These are phyloP conservation scores for Hypoxylon intermedium DNA, from an alignment of 495 filamentous ascomycete species.

Conservation along the genomic window DNA sequence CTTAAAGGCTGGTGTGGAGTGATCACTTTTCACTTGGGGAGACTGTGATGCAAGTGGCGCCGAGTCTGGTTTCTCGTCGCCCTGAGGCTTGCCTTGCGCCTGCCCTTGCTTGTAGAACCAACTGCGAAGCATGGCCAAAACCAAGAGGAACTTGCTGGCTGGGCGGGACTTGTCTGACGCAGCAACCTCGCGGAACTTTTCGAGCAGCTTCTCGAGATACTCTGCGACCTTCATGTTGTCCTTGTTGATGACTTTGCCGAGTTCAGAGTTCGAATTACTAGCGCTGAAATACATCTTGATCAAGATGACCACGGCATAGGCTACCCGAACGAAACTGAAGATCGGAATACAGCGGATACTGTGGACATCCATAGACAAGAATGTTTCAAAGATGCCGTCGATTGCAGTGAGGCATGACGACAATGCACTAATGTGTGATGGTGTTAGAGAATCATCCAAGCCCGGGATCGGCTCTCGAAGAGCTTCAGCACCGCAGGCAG, in stretches of 20 bases:
- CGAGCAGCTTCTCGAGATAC: constrained; percentile 72
- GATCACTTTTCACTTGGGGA: constrained; percentile 1
- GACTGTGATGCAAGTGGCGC: background rate
- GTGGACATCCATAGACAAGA: constrained; percentile 65
- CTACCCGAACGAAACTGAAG: constrained; percentile 76
- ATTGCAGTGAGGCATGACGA: constrained; percentile 73
- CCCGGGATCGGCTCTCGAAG: constrained; percentile 50
- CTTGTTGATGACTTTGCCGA: constrained; percentile 78
- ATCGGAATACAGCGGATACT: constrained; percentile 76
- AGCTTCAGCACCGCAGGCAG: constrained; percentile 53
- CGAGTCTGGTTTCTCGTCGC: constrained; percentile 11
- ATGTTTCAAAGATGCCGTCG: constrained; percentile 75
- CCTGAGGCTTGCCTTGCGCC: constrained; percentile 10
- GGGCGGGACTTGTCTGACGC: constrained; percentile 70
- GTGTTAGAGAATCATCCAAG: constrained; percentile 56
- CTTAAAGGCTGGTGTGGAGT: background rate
- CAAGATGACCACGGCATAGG: constrained; percentile 83
- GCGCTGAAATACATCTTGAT: constrained; percentile 89
- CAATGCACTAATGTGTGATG: constrained; percentile 74
- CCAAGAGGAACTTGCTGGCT: constrained; percentile 76
- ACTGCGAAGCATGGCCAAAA: constrained; percentile 73
- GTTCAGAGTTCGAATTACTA: constrained; percentile 67
- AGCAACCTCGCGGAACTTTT: constrained; percentile 69
- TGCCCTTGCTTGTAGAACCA: constrained; percentile 67
- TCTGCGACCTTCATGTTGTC: constrained; percentile 77